Base-by-base conservation (phyloP, 1,284 basidiomycete genomes). In the Sparassis latifolia region DNA sequence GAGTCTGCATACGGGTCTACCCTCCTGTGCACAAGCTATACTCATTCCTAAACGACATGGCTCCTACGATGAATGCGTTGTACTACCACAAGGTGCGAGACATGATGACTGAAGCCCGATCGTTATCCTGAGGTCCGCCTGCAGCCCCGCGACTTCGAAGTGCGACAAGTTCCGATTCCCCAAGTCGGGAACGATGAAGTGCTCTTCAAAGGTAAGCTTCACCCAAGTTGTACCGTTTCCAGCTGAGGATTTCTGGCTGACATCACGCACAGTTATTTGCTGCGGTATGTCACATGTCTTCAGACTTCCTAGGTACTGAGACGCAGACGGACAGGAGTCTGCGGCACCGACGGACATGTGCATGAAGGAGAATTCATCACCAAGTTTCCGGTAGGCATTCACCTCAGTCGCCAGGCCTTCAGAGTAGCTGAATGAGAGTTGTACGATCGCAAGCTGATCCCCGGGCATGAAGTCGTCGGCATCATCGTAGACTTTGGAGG, bases 391-490 rank as follows among this genome's bases (percentile, higher is more conserved):
- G 69, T 70, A 50, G 47, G 65, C 49, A 27, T 20, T 28, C 20
- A 27, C 42, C 44, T n/a, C 4, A 20, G 7, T 38, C 9, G n/a
- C 9, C 35, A 9, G 35, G 7, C n/a, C 7, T 38, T n/a, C 31
- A 42, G 27, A 32, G 29, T n/a, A 33, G 46, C 20, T 20, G 10
- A 37, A 10, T 33, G n/a, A 20, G 20, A 20, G 9, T 28, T 27
- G 29, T 27, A 29, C 33, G 44, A 32, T 31, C 31, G 27, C 32
- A 29, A 86, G 83, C 74, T 91, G 51, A 85, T 91, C 50, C 88
- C 89, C 28, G 89, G 89, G 5, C 90, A 92, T 62, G 90, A 92
- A 69, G 78, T 83, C 29, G 81, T 92, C 40, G 89, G 90, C 10
- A 72, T 69, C 3, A 72, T 92, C 46, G 79, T 80, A 30, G 75